phyloP scores from a whole-genome alignment of 352 stramenopile species.

The Phytophthora cryptogea region DNA sequence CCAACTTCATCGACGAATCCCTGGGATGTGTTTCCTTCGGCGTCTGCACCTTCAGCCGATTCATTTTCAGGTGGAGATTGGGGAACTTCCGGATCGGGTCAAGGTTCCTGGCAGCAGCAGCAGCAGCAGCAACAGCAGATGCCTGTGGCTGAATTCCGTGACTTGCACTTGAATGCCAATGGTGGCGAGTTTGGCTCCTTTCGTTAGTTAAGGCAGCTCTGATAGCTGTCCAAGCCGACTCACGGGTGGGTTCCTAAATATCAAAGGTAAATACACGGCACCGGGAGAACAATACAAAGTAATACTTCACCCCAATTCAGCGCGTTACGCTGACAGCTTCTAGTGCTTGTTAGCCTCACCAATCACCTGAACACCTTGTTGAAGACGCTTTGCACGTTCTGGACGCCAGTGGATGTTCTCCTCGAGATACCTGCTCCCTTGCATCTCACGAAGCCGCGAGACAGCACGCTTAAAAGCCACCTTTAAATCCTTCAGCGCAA shows the following conservation, averaged over 20 bases:
- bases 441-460: conserved; percentile 88
- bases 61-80: conserved; percentile 26
- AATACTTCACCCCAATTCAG: background rate
- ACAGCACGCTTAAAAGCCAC: conserved; percentile 80
- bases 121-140: conserved; percentile 23
- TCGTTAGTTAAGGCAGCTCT: conserved; percentile 14
- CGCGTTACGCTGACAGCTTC: background rate
- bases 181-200: conserved; percentile 17
- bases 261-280: background rate
- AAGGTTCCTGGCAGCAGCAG: conserved; percentile 18
- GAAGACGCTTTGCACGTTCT: conserved; percentile 20
- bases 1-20: conserved; percentile 25
- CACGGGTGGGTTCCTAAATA: background rate
- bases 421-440: conserved; percentile 68
- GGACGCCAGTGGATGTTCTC: conserved; percentile 46
- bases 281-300: background rate
- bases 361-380: conserved; percentile 34
- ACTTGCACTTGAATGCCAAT: conserved; percentile 36
- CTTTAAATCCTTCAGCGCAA: conserved; percentile 71
- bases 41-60: conserved; percentile 26
- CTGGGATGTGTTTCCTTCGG: conserved; percentile 47
- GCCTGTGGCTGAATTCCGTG: conserved; percentile 28
- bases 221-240: background rate
- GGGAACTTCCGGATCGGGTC: conserved; percentile 4
- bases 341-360: background rate